phyloP scores from a whole-genome alignment of 2,329 filamentous ascomycete species.

The Talaromyces amestolkiae region DNA sequence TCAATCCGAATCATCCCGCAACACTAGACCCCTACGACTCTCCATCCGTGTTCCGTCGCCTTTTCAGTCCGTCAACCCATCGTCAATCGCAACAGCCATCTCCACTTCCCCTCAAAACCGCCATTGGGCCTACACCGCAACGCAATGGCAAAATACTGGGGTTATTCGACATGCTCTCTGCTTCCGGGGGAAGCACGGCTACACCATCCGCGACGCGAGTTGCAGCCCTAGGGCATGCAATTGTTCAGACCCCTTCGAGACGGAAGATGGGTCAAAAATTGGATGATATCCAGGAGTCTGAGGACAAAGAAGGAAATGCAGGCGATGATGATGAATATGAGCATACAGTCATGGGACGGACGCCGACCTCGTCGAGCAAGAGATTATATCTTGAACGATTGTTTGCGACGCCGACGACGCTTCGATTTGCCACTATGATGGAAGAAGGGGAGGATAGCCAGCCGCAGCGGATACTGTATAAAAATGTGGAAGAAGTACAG shows the following conservation, averaged over 20 bases:
- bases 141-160: slow-evolving; percentile 49
- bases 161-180: slow-evolving; percentile 48
- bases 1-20: slow-evolving; percentile 33
- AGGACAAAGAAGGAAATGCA: not conserved
- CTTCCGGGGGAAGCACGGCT: slow-evolving; percentile 37
- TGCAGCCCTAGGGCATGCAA: slow-evolving; percentile 28
- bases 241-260: slow-evolving; percentile 39
- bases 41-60: slow-evolving; percentile 37
- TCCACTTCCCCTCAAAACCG: slow-evolving; percentile 37
- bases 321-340: slow-evolving; percentile 18
- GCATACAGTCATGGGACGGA: slow-evolving; percentile 28
- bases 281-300: slow-evolving; percentile 6
- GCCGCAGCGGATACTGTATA: slow-evolving; percentile 12
- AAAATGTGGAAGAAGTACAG: slow-evolving; percentile 3
- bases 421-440: slow-evolving; percentile 43
- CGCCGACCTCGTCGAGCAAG: slow-evolving; percentile 45
- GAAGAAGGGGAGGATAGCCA: slow-evolving; percentile 30
- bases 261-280: slow-evolving; percentile 28
- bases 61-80: slow-evolving; percentile 39
- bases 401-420: slow-evolving; percentile 46
- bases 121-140: slow-evolving; percentile 50
- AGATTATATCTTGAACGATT: slow-evolving; percentile 46
- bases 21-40: slow-evolving; percentile 47
- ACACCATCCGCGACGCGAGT: slow-evolving; percentile 33
- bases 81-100: slow-evolving; percentile 23